Evolutionary conservation across 1,139 yeast genomes (phyloP).

Genomic region (Sugiyamaella castrensis): DNA sequence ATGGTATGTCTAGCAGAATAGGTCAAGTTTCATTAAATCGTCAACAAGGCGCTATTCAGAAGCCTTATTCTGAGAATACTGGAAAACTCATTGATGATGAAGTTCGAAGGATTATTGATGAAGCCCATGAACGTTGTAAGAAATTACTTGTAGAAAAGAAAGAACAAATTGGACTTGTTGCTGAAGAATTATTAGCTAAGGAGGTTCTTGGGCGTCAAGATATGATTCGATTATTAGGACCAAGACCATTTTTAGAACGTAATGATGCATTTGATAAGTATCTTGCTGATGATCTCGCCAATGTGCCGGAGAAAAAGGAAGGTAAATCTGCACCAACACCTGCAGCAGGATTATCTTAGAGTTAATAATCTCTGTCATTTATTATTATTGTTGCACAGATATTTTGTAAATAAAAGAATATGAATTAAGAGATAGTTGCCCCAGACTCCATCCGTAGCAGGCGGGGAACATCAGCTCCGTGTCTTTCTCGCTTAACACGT

Average conservation of each 20-base stretch:
- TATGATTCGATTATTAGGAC: conserved; percentile 81
- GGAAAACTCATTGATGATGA: conserved; percentile 78
- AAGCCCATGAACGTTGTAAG: conserved; percentile 70
- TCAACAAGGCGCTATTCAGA: conserved; percentile 47
- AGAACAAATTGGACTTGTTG: conserved; percentile 76
- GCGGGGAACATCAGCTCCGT: too few species aligned
- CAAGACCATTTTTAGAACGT: conserved; percentile 84
- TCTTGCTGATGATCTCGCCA: conserved; percentile 30
- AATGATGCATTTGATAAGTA: conserved; percentile 95
- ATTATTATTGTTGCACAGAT: background rate
- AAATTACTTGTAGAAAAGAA: conserved; percentile 65
- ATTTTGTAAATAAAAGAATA: too few species aligned
- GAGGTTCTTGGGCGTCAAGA: conserved; percentile 90
- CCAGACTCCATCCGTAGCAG: too few species aligned
- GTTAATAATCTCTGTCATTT: background rate
- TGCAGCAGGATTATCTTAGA: conserved; percentile 12
- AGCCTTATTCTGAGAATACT: conserved; percentile 90
- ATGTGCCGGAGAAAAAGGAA: conserved; percentile 1
- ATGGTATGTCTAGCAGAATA: conserved; percentile 85
- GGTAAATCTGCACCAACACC: conserved; percentile 10
- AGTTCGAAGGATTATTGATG: conserved; percentile 74
- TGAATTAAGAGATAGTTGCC: too few species aligned
- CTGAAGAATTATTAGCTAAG: conserved; percentile 75
- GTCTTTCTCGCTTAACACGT: too few species aligned
- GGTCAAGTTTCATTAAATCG: conserved; percentile 79